Evolutionary conservation across 139 green algal genomes (phyloP).

Genomic region (Closterium sp.): DNA sequence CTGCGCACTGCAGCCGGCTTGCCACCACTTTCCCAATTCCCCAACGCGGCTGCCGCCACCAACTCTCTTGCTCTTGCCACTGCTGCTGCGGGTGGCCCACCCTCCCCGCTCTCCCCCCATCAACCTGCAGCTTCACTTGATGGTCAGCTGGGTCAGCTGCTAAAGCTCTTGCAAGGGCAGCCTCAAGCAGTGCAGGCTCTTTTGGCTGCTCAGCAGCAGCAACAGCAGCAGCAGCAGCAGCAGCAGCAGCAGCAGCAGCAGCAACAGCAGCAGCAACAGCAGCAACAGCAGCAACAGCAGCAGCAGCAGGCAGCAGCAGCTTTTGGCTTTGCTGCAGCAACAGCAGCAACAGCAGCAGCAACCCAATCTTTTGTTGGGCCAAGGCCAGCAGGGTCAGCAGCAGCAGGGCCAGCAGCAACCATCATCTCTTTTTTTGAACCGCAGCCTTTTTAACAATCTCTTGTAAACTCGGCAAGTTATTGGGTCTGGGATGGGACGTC

Average conservation of each 20-base stretch:
- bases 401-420: background rate
- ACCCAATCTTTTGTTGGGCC: background rate
- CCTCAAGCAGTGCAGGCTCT: background rate
- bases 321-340: background rate
- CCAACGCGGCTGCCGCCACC: background rate
- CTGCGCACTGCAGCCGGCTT: background rate
- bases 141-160: background rate
- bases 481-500: too few relatives aligned
- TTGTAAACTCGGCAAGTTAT: too few relatives aligned
- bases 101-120: background rate
- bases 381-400: background rate
- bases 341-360: constrained; percentile 1
- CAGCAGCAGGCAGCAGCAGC: constrained; percentile 4
- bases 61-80: background rate
- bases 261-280: background rate
- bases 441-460: background rate
- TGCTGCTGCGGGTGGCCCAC: background rate
- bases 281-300: background rate
- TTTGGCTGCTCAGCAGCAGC: background rate
- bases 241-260: constrained; percentile 4
- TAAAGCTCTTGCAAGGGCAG: background rate
- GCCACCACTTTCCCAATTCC: background rate
- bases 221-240: background rate
- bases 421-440: background rate
- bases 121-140: background rate